A percentile compares a stretch with the other conserved stretches of the same genome.
Conservation (phyloP, 2,329 filamentous ascomycete genomes). For the Pseudocercospora fuligena region DNA sequence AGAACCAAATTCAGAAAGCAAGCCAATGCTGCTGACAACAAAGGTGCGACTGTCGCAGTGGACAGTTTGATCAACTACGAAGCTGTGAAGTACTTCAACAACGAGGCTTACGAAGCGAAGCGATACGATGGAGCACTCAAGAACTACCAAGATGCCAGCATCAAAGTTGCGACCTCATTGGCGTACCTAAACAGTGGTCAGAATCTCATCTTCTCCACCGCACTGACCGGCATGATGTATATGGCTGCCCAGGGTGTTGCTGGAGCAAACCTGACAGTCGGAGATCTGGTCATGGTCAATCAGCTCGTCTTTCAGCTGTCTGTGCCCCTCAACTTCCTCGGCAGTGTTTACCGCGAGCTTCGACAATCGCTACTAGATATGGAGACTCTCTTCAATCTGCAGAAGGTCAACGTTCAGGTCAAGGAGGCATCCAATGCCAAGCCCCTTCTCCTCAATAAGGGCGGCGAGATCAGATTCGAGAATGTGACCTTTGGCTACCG, state of each 20-base stretch:
- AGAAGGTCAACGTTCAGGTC: constrained; percentile 92
- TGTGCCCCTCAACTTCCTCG: constrained; percentile 94
- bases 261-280: constrained; percentile 79
- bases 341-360: constrained; percentile 96
- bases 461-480: constrained; percentile 91
- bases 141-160: constrained; percentile 89
- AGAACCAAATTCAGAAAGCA: constrained; percentile 94
- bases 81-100: constrained; percentile 99
- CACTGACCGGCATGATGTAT: constrained; percentile 97
- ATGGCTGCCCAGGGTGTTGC: constrained; percentile 89
- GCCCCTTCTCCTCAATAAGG: constrained; percentile 71
- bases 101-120: constrained; percentile 90
- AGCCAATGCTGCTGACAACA: constrained; percentile 95
- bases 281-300: constrained; percentile 98
- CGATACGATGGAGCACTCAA: constrained; percentile 87
- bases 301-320: constrained; percentile 98
- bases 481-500: constrained; percentile 95
- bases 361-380: constrained; percentile 95
- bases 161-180: constrained; percentile 94
- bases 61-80: constrained; percentile 99
- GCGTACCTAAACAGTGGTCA: constrained; percentile 93
- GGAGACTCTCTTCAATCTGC: constrained; percentile 96
- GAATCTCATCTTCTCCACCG: constrained; percentile 94
- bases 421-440: constrained; percentile 76
- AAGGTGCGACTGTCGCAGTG: constrained; percentile 90